Percentiles rank a stretch among this genome's conserved stretches.
phyloP scores from a whole-genome alignment of 805 yeast species.

The Sugiyamaella valdiviana region DNA sequence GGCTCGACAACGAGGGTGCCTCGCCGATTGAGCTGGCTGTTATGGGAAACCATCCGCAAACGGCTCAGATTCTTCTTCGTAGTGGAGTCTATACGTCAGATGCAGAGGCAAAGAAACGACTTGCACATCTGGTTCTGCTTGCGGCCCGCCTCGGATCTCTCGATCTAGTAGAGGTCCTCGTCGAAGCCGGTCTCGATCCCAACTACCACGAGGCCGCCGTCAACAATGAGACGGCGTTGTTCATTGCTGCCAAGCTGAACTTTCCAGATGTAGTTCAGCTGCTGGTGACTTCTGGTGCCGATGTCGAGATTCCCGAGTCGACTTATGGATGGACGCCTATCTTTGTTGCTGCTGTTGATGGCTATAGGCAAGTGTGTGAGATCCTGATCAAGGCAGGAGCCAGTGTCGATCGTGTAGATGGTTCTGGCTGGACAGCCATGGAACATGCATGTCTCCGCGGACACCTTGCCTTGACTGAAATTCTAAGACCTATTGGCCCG shows the following conservation, averaged over 20 bases:
- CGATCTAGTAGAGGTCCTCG: constrained; percentile 47
- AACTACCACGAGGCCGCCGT: constrained; percentile 56
- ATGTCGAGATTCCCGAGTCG: constrained; percentile 67
- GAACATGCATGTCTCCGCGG: constrained; percentile 93
- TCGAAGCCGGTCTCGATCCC: constrained; percentile 55
- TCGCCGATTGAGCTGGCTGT: constrained; percentile 83
- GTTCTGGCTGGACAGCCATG: constrained; percentile 95
- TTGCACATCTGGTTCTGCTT: constrained; percentile 34
- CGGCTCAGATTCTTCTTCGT: constrained; percentile 54
- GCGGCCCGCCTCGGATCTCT: constrained; percentile 64
- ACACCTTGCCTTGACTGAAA: constrained; percentile 61
- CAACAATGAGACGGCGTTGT: constrained; percentile 68
- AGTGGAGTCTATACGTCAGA: constrained; percentile 23
- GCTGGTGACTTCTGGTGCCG: constrained; percentile 56
- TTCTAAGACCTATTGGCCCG: constrained; percentile 35
- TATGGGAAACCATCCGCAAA: constrained; percentile 73
- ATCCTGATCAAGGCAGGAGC: constrained; percentile 51
- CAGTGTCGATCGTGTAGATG: constrained; percentile 53
- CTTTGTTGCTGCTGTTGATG: constrained; percentile 85
- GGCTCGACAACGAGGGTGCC: constrained; percentile 60
- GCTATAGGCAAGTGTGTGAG: constrained; percentile 52
- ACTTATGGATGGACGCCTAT: constrained; percentile 94
- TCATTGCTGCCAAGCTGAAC: constrained; percentile 66
- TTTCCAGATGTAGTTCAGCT: constrained; percentile 45
- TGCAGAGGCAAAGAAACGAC: constrained; percentile 1